These are phyloP conservation scores for Vanilla planifolia DNA, from an alignment of 106 monocot genomes.

Conservation along the genomic window DNA sequence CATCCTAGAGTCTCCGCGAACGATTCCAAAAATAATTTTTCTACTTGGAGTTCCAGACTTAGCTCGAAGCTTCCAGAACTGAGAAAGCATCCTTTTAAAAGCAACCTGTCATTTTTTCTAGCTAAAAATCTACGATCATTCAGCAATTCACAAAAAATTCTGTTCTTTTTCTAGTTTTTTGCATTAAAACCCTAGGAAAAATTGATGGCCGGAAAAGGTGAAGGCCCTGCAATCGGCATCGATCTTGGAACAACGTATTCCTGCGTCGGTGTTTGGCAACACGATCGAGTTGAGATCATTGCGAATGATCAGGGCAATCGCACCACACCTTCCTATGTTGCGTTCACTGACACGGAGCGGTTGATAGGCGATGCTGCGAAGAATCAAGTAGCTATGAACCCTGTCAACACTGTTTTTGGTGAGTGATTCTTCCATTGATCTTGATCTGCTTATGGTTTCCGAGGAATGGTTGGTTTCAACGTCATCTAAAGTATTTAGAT, in stretches of 20 bases:
- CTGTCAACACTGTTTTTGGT: constrained; percentile 80
- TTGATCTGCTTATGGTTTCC: not conserved
- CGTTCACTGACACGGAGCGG: constrained; percentile 51
- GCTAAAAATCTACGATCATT: no score
- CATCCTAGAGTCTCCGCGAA: no score
- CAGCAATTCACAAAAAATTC: no score
- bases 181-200: no score
- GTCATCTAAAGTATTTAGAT: no score
- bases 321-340: constrained; percentile 74
- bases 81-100: no score
- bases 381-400: constrained; percentile 66
- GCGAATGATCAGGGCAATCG: constrained; percentile 82
- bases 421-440: constrained; percentile 3
- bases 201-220: constrained; percentile 48
- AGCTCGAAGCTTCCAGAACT: no score
- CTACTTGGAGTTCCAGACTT: no score
- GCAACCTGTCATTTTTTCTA: no score
- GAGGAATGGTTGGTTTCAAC: no score
- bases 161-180: no score
- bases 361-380: constrained; percentile 58
- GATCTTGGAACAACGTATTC: constrained; percentile 80
- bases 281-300: constrained; percentile 86
- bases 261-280: constrained; percentile 83
- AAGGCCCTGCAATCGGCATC: constrained; percentile 79
- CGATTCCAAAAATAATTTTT: no score